phyloP scores from a whole-genome alignment of 169 alveolate genomes.

The Cryptosporidium viatorum region DNA sequence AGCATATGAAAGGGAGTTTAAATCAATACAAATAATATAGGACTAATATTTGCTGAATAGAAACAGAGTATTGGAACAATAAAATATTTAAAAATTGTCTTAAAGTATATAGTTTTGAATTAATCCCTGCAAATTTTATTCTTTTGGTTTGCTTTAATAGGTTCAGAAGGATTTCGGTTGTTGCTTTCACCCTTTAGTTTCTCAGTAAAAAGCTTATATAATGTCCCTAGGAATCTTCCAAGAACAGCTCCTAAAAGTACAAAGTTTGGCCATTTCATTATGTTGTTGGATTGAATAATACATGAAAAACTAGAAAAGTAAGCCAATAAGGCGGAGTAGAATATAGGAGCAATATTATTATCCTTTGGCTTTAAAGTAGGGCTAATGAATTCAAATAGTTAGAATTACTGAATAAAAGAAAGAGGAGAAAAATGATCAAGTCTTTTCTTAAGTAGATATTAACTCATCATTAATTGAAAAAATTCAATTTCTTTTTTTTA shows the following conservation, averaged over 20 bases:
- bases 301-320: constrained; percentile 35
- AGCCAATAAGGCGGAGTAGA: constrained; percentile 9
- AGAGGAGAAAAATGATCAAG: background rate
- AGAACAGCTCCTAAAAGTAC: constrained; percentile 20
- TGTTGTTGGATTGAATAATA: background rate
- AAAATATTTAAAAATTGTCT: background rate
- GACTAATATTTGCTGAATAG: background rate
- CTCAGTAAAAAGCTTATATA: background rate
- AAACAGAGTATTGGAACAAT: background rate
- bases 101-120: background rate
- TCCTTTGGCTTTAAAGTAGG: constrained; percentile 18
- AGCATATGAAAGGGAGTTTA: background rate
- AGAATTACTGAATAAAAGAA: background rate
- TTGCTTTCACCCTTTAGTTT: background rate
- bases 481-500: background rate
- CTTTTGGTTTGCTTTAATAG: background rate
- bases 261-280: constrained; percentile 26
- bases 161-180: background rate
- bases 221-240: constrained; percentile 43
- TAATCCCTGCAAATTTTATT: background rate
- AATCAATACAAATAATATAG: background rate
- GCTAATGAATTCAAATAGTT: background rate
- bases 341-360: constrained; percentile 42
- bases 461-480: constrained; percentile 49
- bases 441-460: background rate